These are phyloP conservation scores for Triticum urartu DNA, from an alignment of 176 grass and related monocot genomes.

Conservation along the genomic window DNA sequence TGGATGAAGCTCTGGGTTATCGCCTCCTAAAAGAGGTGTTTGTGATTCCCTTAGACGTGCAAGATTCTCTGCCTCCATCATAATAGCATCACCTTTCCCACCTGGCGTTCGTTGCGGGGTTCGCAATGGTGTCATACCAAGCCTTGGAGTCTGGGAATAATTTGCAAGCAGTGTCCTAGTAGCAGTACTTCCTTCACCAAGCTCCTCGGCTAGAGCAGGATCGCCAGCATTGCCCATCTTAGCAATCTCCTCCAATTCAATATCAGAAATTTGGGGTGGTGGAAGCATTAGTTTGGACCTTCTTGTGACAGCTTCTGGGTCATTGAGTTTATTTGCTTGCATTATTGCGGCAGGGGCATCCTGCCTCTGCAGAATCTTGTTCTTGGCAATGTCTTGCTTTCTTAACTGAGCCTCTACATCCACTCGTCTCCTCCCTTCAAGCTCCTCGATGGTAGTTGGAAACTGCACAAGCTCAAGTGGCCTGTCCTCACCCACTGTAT, in stretches of 20 bases:
- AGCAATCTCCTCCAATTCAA: slow-evolving; percentile 89
- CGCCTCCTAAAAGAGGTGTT: slow-evolving; percentile 86
- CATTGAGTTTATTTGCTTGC: slow-evolving; percentile 96
- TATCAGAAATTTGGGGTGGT: slow-evolving; percentile 88
- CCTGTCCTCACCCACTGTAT: slow-evolving; percentile 68
- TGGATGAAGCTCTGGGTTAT: slow-evolving; percentile 89
- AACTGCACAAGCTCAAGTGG: slow-evolving; percentile 61
- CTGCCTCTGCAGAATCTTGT: slow-evolving; percentile 86
- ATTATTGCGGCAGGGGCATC: slow-evolving; percentile 88
- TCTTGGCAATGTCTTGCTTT: slow-evolving; percentile 88
- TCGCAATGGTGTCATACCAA: slow-evolving; percentile 69
- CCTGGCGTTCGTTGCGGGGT: slow-evolving; percentile 75
- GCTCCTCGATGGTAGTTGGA: slow-evolving; percentile 93
- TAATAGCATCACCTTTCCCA: slow-evolving; percentile 92
- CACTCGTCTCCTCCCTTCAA: slow-evolving; percentile 84
- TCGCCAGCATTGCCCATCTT: slow-evolving; percentile 85
- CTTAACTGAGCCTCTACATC: slow-evolving; percentile 83
- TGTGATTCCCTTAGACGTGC: slow-evolving; percentile 88
- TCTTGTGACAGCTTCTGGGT: slow-evolving; percentile 90
- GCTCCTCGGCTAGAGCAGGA: slow-evolving; percentile 65
- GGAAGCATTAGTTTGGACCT: slow-evolving; percentile 95
- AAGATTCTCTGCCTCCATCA: slow-evolving; percentile 99
- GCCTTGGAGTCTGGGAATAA: slow-evolving; percentile 84
- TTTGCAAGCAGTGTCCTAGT: slow-evolving; percentile 76
- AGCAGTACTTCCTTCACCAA: slow-evolving; percentile 73